A percentile compares a stretch with the other conserved stretches of the same genome.
Conservation (phyloP, 768 basidiomycete genomes). For the Termitomyces sp. region DNA sequence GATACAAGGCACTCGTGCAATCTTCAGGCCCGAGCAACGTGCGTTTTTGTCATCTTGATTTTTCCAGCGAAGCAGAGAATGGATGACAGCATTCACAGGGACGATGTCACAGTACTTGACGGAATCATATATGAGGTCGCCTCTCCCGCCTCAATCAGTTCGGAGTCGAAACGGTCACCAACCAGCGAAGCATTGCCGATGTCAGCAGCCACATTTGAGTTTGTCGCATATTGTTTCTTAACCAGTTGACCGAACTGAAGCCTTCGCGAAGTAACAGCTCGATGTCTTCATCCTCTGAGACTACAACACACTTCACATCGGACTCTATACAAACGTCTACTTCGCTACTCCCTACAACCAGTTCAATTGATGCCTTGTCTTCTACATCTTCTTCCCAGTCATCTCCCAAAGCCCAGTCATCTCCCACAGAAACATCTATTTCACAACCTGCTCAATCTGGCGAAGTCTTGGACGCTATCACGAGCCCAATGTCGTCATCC, state of each 20-base stretch:
- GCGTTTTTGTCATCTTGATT: background rate
- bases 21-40: background rate
- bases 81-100: background rate
- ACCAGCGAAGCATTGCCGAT: background rate
- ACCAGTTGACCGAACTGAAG: background rate
- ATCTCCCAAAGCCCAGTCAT: no score
- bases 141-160: background rate
- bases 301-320: background rate
- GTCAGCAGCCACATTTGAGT: background rate
- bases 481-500: background rate
- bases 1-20: background rate
- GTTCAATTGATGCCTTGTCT: no score
- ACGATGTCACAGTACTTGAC: background rate
- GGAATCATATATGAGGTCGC: background rate
- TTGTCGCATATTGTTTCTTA: background rate
- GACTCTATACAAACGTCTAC: background rate
- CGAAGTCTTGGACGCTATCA: no score
- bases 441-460: background rate
- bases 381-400: background rate
- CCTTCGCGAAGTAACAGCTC: background rate
- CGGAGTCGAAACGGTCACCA: background rate
- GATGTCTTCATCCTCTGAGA: background rate
- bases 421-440: background rate
- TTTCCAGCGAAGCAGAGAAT: background rate
- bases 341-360: background rate